phyloP scores from a whole-genome alignment of 164 flowering plant species.

The Chimonanthus salicifolius region DNA sequence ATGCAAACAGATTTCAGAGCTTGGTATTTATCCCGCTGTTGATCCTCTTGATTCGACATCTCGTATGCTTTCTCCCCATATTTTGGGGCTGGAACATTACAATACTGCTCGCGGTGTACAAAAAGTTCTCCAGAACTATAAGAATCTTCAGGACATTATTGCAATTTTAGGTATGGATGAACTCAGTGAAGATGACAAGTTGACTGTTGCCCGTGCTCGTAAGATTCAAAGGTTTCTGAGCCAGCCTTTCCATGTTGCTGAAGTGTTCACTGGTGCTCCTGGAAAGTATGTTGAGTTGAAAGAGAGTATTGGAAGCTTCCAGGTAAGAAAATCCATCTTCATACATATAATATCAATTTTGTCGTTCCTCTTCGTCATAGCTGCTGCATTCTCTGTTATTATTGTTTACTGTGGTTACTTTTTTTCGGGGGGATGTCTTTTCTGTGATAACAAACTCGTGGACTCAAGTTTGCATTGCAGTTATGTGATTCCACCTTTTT shows the following conservation, averaged over 20 bases:
- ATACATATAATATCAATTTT: too few species aligned
- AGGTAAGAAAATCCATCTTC: constrained; percentile 37
- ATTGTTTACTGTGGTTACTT: too few species aligned
- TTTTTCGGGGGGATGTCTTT: too few species aligned
- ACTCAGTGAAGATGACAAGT: constrained; percentile 94
- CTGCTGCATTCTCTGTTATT: too few species aligned
- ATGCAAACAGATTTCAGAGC: constrained; percentile 79
- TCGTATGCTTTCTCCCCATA: constrained; percentile 92
- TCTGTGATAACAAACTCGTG: too few species aligned
- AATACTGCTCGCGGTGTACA: constrained; percentile 95
- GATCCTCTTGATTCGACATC: constrained; percentile 80
- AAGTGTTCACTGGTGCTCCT: constrained; percentile 97
- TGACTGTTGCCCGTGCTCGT: constrained; percentile 97
- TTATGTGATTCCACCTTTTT: too few species aligned
- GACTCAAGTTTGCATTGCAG: too few species aligned
- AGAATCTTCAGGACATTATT: constrained; percentile 96
- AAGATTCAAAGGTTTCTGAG: constrained; percentile 86
- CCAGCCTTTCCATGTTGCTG: constrained; percentile 99
- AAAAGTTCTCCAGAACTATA: constrained; percentile 88
- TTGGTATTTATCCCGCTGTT: constrained; percentile 76
- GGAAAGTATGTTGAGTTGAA: constrained; percentile 96
- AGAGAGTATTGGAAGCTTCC: constrained; percentile 89
- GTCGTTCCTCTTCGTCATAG: too few species aligned
- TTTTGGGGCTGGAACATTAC: constrained; percentile 91
- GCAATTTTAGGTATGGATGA: constrained; percentile 99